Evolutionary conservation across 1,139 yeast species (phyloP).

Genomic region (Sugiyamaella novakii): DNA sequence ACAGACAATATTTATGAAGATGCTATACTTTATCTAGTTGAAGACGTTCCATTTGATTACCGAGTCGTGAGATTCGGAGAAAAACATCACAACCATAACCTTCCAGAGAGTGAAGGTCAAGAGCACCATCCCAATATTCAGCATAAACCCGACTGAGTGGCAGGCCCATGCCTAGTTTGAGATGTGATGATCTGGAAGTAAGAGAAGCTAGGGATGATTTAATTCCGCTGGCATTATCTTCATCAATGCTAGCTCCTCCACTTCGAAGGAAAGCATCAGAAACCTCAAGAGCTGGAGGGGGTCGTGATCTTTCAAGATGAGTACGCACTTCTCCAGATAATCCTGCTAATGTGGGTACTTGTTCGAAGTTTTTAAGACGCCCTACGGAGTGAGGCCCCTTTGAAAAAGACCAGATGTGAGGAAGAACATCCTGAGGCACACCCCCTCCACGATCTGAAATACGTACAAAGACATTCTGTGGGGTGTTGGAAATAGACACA

Average conservation of each 20-base stretch:
- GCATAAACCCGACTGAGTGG: slow-evolving; percentile 92
- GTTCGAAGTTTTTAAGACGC: slow-evolving; percentile 38
- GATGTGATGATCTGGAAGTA: slow-evolving; percentile 70
- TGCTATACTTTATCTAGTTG: slow-evolving; percentile 74
- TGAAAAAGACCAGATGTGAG: slow-evolving; percentile 76
- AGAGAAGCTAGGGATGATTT: slow-evolving; percentile 53
- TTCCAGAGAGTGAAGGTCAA: slow-evolving; percentile 77
- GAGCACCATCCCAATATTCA: slow-evolving; percentile 93
- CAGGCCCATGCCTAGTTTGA: slow-evolving; percentile 80
- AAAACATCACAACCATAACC: slow-evolving; percentile 93
- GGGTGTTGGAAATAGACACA: slow-evolving; percentile 68
- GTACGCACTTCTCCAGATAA: slow-evolving; percentile 30
- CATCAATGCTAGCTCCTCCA: slow-evolving; percentile 7
- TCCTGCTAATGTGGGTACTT: slow-evolving; percentile 47
- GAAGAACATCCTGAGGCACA: slow-evolving; percentile 56
- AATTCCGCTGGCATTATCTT: slow-evolving; percentile 11
- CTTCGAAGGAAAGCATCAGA: slow-evolving; percentile 8
- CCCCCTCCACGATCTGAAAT: slow-evolving; percentile 94
- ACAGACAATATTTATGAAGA: slow-evolving; percentile 1
- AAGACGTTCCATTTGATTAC: slow-evolving; percentile 61
- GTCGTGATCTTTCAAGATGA: slow-evolving; percentile 21
- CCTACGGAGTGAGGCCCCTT: slow-evolving; percentile 40
- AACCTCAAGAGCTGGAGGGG: not conserved
- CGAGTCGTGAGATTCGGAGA: slow-evolving; percentile 74
- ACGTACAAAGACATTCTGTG: slow-evolving; percentile 69